phyloP scores from a whole-genome alignment of 73 alveolate species.

The Stentor coeruleus region DNA sequence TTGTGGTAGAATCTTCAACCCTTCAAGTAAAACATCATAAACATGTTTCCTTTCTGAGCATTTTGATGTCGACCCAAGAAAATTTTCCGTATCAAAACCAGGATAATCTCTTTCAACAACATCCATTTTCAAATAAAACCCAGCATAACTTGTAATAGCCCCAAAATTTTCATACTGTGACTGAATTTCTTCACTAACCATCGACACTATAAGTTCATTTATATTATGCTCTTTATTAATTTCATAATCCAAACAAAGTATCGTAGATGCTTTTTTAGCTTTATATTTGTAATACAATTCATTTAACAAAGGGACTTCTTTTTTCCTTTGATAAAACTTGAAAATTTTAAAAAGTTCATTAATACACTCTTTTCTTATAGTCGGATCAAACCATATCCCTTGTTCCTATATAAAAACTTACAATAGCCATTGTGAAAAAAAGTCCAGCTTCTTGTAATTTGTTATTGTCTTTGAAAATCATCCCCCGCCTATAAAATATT shows the following conservation, averaged over 20 bases:
- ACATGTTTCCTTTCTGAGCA: neutral
- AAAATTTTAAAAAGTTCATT: neutral
- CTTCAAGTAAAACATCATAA: neutral
- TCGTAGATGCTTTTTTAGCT: neutral
- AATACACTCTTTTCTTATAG: neutral
- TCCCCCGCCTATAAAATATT: neutral
- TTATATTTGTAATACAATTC: neutral
- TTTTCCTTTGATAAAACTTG: neutral
- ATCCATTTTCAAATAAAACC: neutral
- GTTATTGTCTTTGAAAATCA: neutral
- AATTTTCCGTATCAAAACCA: neutral
- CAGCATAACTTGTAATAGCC: neutral
- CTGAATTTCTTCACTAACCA: neutral
- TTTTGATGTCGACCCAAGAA: neutral
- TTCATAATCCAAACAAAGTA: neutral
- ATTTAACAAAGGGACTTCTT: neutral
- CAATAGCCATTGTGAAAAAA: neutral
- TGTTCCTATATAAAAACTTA: neutral
- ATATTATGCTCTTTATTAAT: neutral
- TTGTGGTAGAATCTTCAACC: neutral
- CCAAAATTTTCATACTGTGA: neutral
- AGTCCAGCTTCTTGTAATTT: conserved; percentile 9
- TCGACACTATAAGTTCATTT: neutral
- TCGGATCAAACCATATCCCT: conserved; percentile 5
- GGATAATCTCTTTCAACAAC: neutral